phyloP scores from a whole-genome alignment of 768 basidiomycete species.

The Termitomyces sp. region DNA sequence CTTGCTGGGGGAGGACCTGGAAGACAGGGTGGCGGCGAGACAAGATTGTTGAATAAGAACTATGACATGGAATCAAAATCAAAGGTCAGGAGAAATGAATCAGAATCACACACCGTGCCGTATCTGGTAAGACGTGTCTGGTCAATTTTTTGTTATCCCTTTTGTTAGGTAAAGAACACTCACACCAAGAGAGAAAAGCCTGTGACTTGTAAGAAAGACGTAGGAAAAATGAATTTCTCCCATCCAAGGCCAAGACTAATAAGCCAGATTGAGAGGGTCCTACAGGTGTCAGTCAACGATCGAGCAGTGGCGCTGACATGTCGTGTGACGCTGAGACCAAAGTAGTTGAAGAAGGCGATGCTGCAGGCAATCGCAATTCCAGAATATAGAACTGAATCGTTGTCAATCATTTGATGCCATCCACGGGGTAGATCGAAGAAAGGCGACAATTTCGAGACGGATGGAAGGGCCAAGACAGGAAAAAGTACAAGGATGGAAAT shows the following conservation, averaged over 20 bases:
- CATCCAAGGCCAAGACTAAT: slow-evolving; percentile 85
- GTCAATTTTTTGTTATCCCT: slow-evolving; percentile 1
- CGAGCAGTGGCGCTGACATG: slow-evolving; percentile 92
- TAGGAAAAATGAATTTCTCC: slow-evolving; percentile 81
- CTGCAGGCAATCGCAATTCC: slow-evolving; percentile 67
- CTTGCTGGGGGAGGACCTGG: slow-evolving; percentile 36
- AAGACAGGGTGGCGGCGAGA: slow-evolving; percentile 58
- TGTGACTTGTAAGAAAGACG: slow-evolving; percentile 73
- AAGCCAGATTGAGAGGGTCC: slow-evolving; percentile 95
- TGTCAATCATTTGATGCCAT: slow-evolving; percentile 82
- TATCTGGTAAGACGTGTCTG: slow-evolving; percentile 42
- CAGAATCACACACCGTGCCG: slow-evolving; percentile 58
- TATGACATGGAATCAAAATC: slow-evolving; percentile 20
- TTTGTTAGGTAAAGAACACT: slow-evolving; percentile 21
- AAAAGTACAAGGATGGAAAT: slow-evolving; percentile 73
- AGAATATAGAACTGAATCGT: slow-evolving; percentile 63
- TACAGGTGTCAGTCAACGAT: slow-evolving; percentile 88
- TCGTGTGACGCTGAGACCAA: slow-evolving; percentile 87
- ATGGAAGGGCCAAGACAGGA: slow-evolving; percentile 72
- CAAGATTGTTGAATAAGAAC: slow-evolving; percentile 89
- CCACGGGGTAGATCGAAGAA: slow-evolving; percentile 89
- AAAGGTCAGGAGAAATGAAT: slow-evolving; percentile 5
- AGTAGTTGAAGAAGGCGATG: slow-evolving; percentile 84
- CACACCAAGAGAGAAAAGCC: slow-evolving; percentile 90
- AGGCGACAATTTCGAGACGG: slow-evolving; percentile 53